Base-by-base conservation (phyloP, 2,329 filamentous ascomycete genomes). In the Dactylellina sp. region DNA sequence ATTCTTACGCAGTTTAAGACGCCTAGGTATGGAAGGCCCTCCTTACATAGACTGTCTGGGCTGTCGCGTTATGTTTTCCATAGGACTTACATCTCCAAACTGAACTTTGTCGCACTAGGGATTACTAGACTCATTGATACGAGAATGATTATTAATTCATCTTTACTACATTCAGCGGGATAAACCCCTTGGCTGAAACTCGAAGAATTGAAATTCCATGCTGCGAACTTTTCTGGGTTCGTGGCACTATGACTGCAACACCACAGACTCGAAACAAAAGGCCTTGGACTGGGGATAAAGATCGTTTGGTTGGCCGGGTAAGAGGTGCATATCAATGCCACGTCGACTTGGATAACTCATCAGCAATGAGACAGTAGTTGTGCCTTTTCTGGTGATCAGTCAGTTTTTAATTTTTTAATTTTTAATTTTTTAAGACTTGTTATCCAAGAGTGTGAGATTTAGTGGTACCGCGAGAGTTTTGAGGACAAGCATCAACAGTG, bases 281-380 rank as follows among this genome's bases (percentile, higher is more conserved):
- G 28, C 14, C 47, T 63, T 11, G 14, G 22, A 16, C 52, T 40
- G 18, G 22, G 66, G 18, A 37, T 57, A 20, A 59, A 71, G 20
- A 63, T 42, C 20, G 40, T 57, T 6, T 57, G 59, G 16, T 63
- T 63, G 9, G 66, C 47, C 7, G 66, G 66, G 20, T 57, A 63
- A 12, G 57, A 71, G 7, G 57, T 57, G 16, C 57, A 63, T 11
- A 71, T 56, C 7, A 71, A 22, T 9, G 57, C 66, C 2, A 59
- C 52, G n/a, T 71, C 66, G 12, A n/a, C 28, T 53, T 63, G 44
- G 32, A 63, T 63, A 5, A 63, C 9, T 5, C 57, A 71, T 57
- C 66, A 71, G 16, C 62, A 28, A 1, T 59, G 49, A 4, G 66
- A 63, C 7, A 44, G n/a, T n/a, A 47, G 12, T 47, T 24, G 16